Evolutionary conservation across 177 flowering plant species (phyloP).

Genomic region (Tripterygium wilfordii): DNA sequence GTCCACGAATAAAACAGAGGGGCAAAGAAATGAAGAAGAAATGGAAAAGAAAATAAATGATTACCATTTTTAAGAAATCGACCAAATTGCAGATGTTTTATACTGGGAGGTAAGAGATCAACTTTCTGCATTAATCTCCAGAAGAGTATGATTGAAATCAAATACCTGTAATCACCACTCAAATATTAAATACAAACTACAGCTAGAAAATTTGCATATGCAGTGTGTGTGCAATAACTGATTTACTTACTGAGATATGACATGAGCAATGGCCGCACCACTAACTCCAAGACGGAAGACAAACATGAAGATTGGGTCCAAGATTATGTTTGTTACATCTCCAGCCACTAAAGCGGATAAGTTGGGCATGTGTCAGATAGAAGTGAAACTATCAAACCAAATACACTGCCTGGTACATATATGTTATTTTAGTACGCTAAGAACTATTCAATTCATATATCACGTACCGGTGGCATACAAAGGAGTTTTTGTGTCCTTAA

Average conservation of each 20-base stretch:
- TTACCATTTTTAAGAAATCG: conserved; percentile 75
- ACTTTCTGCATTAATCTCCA: conserved; percentile 49
- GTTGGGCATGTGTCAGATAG: conserved; percentile 8
- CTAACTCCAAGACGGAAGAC: conserved; percentile 56
- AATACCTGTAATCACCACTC: conserved; percentile 43
- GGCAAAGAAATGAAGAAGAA: background rate
- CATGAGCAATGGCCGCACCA: conserved; percentile 95
- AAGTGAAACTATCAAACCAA: no score
- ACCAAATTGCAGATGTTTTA: conserved; percentile 45
- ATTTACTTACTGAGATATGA: conserved; percentile 76
- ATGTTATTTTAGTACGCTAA: no score
- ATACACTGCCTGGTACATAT: no score
- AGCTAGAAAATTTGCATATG: no score
- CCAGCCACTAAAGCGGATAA: conserved; percentile 58
- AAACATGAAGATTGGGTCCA: conserved; percentile 80
- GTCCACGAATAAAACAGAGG: no score
- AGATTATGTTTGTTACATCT: conserved; percentile 65
- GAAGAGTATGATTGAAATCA: conserved; percentile 54
- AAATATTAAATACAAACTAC: background rate
- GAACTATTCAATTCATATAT: no score
- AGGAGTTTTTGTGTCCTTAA: conserved; percentile 86
- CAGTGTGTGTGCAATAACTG: no score
- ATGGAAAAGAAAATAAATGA: background rate
- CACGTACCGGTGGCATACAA: conserved; percentile 66
- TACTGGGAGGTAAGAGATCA: conserved; percentile 57